A percentile compares a stretch with the other conserved stretches of the same genome.
phyloP scores from a whole-genome alignment of 2,329 filamentous ascomycete species.

The Paradendryphiella salina region DNA sequence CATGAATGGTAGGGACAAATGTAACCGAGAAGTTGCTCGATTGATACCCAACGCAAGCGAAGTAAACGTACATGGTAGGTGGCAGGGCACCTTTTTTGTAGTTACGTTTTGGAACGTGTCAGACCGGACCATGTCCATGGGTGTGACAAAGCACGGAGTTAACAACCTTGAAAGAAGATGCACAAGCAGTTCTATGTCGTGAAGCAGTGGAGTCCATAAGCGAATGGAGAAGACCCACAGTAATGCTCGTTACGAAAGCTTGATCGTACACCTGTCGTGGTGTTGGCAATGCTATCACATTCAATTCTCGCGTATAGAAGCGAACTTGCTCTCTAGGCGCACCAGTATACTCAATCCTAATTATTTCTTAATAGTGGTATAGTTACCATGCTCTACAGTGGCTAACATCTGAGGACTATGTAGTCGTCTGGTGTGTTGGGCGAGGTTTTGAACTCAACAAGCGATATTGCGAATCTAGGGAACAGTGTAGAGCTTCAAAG shows the following conservation, averaged over 20 bases:
- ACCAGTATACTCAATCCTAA: no score
- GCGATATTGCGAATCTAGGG: neutral
- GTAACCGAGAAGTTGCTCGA: neutral
- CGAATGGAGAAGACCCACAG: constrained; percentile 1
- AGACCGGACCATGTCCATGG: neutral
- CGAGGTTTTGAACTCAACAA: no score
- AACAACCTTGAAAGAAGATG: neutral
- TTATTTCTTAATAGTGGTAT: neutral
- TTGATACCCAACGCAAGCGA: constrained; percentile 13
- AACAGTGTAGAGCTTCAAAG: no score
- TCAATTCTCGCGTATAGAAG: no score
- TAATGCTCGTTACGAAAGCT: neutral
- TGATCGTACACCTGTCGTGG: neutral
- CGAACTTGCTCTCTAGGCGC: no score
- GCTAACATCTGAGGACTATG: no score
- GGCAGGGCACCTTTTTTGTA: no score
- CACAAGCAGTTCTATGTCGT: constrained; percentile 5
- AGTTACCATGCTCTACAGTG: neutral
- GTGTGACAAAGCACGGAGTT: neutral
- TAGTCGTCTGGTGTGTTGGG: no score
- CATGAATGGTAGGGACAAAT: neutral
- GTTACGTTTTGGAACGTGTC: neutral
- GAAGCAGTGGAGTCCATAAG: constrained; percentile 1
- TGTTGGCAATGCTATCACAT: neutral
- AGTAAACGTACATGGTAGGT: neutral